Base-by-base conservation (phyloP, 2,329 filamentous ascomycete species). In the Pseudogymnoascus sp. region DNA sequence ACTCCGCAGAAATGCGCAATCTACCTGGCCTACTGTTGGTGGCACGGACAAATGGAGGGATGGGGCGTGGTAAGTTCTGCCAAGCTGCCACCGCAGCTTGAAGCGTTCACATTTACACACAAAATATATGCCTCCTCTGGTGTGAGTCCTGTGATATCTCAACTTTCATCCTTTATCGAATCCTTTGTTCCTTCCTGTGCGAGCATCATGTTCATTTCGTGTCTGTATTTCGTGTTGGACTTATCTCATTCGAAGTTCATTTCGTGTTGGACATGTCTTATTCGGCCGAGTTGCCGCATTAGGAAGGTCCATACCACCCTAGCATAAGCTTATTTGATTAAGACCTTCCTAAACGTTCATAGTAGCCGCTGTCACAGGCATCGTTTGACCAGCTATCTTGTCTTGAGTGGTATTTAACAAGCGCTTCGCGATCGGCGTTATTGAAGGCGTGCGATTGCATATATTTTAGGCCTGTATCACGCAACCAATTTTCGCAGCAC, bases 361-460 rank as follows among this genome's bases (percentile, higher is more conserved):
- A 55, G n/a, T 12, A 33, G 27, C 44, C 44, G 44, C 44, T 33
- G 44, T 55, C 44, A 55, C n/a, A 55, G n/a, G 17, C 9, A 21
- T 41, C 7, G 13, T 42, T 25, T 9, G 25, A 25, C 41, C 27
- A 33, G 27, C n/a, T 55, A 33, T 55, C n/a, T 17, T 10, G n/a
- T 29, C 6, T 2, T 13, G 8, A 33, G 44, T 55, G 27, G 44
- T 5, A 55, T 33, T 31, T 51, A 9, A 33, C 27, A n/a, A 55
- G 44, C 44, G 27, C 44, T 31, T 55, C 44, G 44, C 44, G 44
- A 55, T 55, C 17, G 44, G 4, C 27, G 27, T n/a, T 33, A 55
- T 55, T 17, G 44, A 55, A 55, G 44, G 44, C 44, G 44, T 55
- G 44, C 44, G 44, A 55, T 55, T 27, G 44, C 44, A 55, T 55